Evolutionary conservation across 2,329 filamentous ascomycete genomes (phyloP), one percentile per base, ranked within the genome.

Genomic region (Pseudopithomyces maydicus): DNA sequence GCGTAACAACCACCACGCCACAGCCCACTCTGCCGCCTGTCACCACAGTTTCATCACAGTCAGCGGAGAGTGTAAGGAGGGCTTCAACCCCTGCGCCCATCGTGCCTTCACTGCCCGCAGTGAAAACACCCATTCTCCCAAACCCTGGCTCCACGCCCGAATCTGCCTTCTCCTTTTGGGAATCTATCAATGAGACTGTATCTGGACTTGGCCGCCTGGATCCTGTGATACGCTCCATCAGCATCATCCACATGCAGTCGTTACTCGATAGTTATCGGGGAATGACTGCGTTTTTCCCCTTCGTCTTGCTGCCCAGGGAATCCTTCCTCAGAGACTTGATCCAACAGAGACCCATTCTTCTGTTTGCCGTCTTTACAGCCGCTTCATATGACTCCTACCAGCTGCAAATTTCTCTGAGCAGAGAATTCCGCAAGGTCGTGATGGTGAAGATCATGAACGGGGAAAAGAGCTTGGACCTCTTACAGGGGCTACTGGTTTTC

Each of bases 361-460:
- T 74, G 63, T 71, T 75, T 57, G 70, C 72, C 7, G 63, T 74
- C 7, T 58, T 75, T 41, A 74, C 71, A 6, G 71, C 67, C 20
- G 69, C 71, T 15, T 74, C 71, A 0, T 67, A 69, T 47, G 72
- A 75, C 49, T 73, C 71, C 1, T 59, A 65, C 17, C 55, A 64
- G 7, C 54, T 74, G 7, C 72, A 74, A 33, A 59, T 63, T 46
- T 68, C 65, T 1, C 45, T 75, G 20, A 73, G 71, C 52, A 69
- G 70, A n/a, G 71, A 74, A 35, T 74, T 75, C n/a, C 68, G 71
- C 39, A 75, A 74, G 45, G 62, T 74, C 6, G 58, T 65, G 50
- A 74, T 71, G 63, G 66, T 72, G 20, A 73, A 69, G 53, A 65
- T 73, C 17, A 72, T 75, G 70, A 72, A 69, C 22, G 73, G 73